Percentiles rank a stretch among this genome's conserved stretches.
Evolutionary conservation across 202 grass and related monocot species (phyloP).

Genomic region (Schoenoplectus tabernaemontani): DNA sequence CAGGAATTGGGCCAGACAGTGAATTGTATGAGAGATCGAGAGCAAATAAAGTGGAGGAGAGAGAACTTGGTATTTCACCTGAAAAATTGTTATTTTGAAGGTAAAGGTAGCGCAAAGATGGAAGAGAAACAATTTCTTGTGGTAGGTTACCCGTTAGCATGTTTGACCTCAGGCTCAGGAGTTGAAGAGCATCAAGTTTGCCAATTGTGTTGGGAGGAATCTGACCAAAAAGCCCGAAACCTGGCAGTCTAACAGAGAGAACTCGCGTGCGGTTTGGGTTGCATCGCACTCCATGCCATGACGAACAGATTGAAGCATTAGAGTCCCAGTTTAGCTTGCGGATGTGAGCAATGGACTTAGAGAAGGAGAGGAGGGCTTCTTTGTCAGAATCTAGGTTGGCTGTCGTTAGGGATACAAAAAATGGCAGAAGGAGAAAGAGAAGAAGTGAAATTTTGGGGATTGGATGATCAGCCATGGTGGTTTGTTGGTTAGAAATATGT

Average conservation of each 20-base stretch:
- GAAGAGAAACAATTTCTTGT: constrained; percentile 55
- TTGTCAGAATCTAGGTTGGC: constrained; percentile 69
- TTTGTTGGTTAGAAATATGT: constrained; percentile 1
- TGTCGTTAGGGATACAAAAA: constrained; percentile 20
- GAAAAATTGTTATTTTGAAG: constrained; percentile 89
- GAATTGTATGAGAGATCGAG: constrained; percentile 92
- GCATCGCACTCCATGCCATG: constrained; percentile 88
- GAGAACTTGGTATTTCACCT: constrained; percentile 57
- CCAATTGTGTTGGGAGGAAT: constrained; percentile 76
- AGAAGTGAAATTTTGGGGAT: constrained; percentile 20
- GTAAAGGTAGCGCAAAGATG: constrained; percentile 64
- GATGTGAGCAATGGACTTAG: constrained; percentile 41
- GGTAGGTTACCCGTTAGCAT: constrained; percentile 58
- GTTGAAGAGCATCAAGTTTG: constrained; percentile 56
- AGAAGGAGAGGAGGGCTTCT: constrained; percentile 74
- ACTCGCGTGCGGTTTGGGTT: constrained; percentile 37
- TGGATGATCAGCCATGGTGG: constrained; percentile 36
- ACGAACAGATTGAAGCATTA: constrained; percentile 57
- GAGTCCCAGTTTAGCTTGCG: constrained; percentile 66
- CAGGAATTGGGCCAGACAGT: constrained; percentile 74
- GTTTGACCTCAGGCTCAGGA: constrained; percentile 90
- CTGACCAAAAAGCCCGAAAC: constrained; percentile 58
- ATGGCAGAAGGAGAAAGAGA: constrained; percentile 33
- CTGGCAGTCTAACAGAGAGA: constrained; percentile 66
- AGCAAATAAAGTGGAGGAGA: constrained; percentile 41